phyloP scores from a whole-genome alignment of 495 filamentous ascomycete genomes.

The Hypoxylon trugodes region DNA sequence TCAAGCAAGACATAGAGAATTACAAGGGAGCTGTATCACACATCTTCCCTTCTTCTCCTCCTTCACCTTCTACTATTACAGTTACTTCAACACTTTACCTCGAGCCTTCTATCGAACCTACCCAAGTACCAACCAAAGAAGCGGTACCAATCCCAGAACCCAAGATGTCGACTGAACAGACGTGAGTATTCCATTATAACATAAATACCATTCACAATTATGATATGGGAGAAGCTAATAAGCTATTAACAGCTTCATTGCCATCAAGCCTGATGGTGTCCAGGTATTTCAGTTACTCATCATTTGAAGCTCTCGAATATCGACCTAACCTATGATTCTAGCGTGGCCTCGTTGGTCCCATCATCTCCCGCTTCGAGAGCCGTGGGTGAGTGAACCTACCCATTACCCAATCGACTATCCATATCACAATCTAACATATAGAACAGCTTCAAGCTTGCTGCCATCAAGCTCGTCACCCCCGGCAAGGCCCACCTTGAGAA shows the following conservation, averaged over 20 bases:
- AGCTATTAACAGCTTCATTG: constrained; percentile 81
- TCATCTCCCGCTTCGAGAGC: constrained; percentile 96
- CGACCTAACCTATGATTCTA: constrained; percentile 48
- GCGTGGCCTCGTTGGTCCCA: constrained; percentile 96
- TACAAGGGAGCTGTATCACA: constrained; percentile 40
- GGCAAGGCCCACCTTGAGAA: constrained; percentile 93
- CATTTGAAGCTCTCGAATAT: constrained; percentile 13
- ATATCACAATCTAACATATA: constrained; percentile 23
- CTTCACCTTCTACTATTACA: constrained; percentile 52
- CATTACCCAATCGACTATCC: background rate
- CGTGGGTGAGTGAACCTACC: constrained; percentile 72
- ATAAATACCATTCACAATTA: constrained; percentile 1
- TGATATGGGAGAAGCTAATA: constrained; percentile 52
- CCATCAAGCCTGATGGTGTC: constrained; percentile 99
- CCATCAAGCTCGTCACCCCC: constrained; percentile 91
- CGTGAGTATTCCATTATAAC: constrained; percentile 66
- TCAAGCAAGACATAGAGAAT: constrained; percentile 39
- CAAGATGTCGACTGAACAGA: constrained; percentile 91
- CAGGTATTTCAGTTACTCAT: constrained; percentile 68
- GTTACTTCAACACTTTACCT: constrained; percentile 44
- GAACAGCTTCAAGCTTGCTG: constrained; percentile 91
- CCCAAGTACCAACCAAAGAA: constrained; percentile 42
- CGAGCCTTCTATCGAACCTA: constrained; percentile 53
- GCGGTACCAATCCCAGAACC: constrained; percentile 50
- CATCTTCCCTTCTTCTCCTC: constrained; percentile 40